Base-by-base conservation (phyloP, 1,284 basidiomycete species). In the Heterobasidion irregulare region DNA sequence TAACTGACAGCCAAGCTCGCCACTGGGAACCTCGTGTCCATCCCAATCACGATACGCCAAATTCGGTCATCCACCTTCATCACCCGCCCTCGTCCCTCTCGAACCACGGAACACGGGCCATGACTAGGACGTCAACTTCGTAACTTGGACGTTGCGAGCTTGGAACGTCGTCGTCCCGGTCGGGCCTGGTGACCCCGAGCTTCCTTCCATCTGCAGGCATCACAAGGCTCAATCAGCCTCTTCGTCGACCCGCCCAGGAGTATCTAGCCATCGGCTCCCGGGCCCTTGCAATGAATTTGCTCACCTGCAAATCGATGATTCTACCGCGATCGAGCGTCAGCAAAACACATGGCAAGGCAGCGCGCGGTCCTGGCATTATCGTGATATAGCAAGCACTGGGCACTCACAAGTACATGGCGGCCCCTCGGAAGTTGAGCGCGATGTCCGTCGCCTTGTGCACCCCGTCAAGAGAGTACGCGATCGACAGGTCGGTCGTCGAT, bases 251-350 rank as follows among this genome's bases (percentile, higher is more conserved):
- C 26, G 26, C 26, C 26, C 26, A 26, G 26, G 26, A 26, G 26
- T 26, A 26, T 26, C 26, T 26, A 6, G 26, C 26, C 26, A 26
- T 26, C 38, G 34, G 48, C 38, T 12, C n/a, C 38, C 19, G 9
- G 33, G 50, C 35, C 18, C 12, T 47, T 47, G 12, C 15, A 16
- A n/a, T 53, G 26, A 6, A 16, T 26, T 15, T 8, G 38, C 44
- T 52, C 54, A 70, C 72, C 69, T 75, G 73, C n/a, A 75, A 60
- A 56, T 75, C 71, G 52, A 75, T 66, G 50, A 75, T 75, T n/a
- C 73, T 75, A 55, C 36, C 35, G 38, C 10, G 38, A 41, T 10
- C 38, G n/a, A 5, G 12, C 12, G 38, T 41, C 38, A 41, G 38
- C 10, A 41, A 41, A n/a, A 41, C 38, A 10, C 38, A 41, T 12